A percentile compares a stretch with the other conserved stretches of the same genome.
phyloP scores from a whole-genome alignment of 2,329 filamentous ascomycete genomes.

The Chrysoporthe cubensis region DNA sequence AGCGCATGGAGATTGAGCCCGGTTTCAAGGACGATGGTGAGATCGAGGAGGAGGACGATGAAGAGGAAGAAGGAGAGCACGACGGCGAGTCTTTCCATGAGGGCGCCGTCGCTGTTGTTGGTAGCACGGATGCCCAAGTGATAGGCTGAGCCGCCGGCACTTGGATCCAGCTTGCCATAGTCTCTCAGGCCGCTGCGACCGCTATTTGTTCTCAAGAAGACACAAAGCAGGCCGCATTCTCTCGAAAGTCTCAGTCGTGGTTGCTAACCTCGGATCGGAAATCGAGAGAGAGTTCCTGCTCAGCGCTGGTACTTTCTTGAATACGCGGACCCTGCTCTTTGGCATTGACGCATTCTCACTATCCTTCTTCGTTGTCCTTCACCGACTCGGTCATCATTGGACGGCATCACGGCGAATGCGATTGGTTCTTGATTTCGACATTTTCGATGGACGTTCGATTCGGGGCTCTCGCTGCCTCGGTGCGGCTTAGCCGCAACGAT shows the following conservation, averaged over 20 bases:
- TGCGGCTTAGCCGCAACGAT: neutral
- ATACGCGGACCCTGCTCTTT: neutral
- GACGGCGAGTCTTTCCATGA: constrained; percentile 45
- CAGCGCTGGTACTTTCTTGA: neutral
- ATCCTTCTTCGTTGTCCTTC: neutral
- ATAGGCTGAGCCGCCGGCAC: constrained; percentile 6
- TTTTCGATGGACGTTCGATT: neutral
- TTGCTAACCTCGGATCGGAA: neutral
- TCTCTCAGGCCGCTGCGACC: neutral
- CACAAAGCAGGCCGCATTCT: neutral
- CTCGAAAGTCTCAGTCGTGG: neutral
- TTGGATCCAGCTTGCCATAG: neutral
- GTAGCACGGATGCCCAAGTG: constrained; percentile 11
- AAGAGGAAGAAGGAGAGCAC: constrained; percentile 64
- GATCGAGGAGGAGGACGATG: constrained; percentile 65
- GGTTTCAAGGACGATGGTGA: constrained; percentile 75
- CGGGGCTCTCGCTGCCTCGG: neutral
- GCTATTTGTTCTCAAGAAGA: neutral
- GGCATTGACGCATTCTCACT: neutral
- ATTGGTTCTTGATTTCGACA: neutral
- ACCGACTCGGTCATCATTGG: neutral
- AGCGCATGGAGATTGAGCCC: constrained; percentile 73
- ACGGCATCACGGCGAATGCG: neutral
- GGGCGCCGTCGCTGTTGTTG: constrained; percentile 32
- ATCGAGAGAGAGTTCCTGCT: neutral